Evolutionary conservation across 306 rosid species (phyloP).

Genomic region (Prunus persica): Prunus_persica_NCBIv2 NC_034011.1:20964001-20964500

Average conservation of each 20-base stretch:
- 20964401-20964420: conserved; percentile 86
- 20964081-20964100: conserved; percentile 80
- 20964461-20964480: conserved; percentile 80
- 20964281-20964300: conserved; percentile 99
- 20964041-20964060: conserved; percentile 90
- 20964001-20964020: conserved; percentile 96
- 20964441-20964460: conserved; percentile 92
- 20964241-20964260: conserved; percentile 93
- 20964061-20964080: conserved; percentile 96
- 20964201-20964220: conserved; percentile 92
- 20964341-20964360: conserved; percentile 96
- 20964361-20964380: conserved; percentile 96
- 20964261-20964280: conserved; percentile 91
- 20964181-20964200: conserved; percentile 94
- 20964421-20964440: conserved; percentile 97
- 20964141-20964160: conserved; percentile 93
- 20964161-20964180: conserved; percentile 96
- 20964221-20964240: conserved; percentile 91
- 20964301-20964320: conserved; percentile 92
- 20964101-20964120: conserved; percentile 81
- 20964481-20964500: conserved; percentile 84
- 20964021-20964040: conserved; percentile 88
- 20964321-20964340: conserved; percentile 94
- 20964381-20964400: conserved; percentile 83
- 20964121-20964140: conserved; percentile 96